Evolutionary conservation across 352 stramenopile species (phyloP), one percentile per base, ranked within the genome.

Genomic region (Globisporangium nagaii): DNA sequence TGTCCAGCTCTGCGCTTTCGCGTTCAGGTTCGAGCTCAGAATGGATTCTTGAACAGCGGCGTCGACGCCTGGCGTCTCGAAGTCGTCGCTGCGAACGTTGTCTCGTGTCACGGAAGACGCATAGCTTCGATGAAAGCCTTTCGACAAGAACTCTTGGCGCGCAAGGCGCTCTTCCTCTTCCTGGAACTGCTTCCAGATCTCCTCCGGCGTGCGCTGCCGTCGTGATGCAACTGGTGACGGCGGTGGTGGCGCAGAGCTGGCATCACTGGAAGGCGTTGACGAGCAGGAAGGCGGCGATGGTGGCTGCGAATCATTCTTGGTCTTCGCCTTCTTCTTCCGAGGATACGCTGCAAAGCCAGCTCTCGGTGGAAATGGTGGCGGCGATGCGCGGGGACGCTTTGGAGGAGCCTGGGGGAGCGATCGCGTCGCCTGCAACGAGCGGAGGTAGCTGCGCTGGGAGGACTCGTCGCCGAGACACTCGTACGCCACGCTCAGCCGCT

Each of bases 401-500:
- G 53, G n/a, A n/a, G n/a, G n/a, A 8, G 19, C 36, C 4, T 35
- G 25, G 6, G 24, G n/a, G n/a, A 25, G 13, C 36, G 19, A 40
- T 54, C 24, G 27, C n/a, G 22, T 36, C n/a, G 41, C 30, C 22
- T 50, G 40, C 27, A 86, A 39, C 31, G 63, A 58, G 41, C 53
- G 48, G 11, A 88, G 34, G 66, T 93, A 90, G 32, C 56, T 65
- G n/a, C 67, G 63, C 58, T 88, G 80, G 1, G 51, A 62, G 4
- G 8, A 30, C 55, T 83, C 68, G 34, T 86, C 56, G 7, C 67
- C 58, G 2, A 93, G 64, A 62, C 83, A 90, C 39, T 91, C 80
- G 56, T 93, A 93, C 2, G 83, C 80, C 30, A 79, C 65, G 44
- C 79, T 86, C 28, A 93, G 53, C 6, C 79, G 79, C 64, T 90